Evolutionary conservation across 179 eudicot genomes (phyloP).

Genomic region (Silene noctiflora): DNA sequence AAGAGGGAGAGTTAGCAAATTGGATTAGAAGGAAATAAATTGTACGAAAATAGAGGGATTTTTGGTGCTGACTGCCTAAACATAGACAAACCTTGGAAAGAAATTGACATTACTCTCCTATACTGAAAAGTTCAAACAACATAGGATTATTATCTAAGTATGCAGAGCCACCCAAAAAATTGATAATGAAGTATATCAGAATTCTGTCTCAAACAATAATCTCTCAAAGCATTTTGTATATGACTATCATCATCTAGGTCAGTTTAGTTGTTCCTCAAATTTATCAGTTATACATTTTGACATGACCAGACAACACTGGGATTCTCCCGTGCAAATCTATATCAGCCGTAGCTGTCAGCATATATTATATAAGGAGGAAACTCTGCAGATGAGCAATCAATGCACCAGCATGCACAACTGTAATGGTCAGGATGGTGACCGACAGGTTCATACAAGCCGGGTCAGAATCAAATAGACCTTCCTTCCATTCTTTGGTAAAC

Average conservation of each 20-base stretch:
- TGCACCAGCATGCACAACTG: constrained; percentile 28
- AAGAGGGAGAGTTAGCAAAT: neutral
- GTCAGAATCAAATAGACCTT: constrained; percentile 18
- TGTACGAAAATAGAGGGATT: neutral
- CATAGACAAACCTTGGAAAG: too few relatives aligned
- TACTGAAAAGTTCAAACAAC: neutral
- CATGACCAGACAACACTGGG: neutral
- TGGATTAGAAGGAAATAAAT: neutral
- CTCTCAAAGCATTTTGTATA: neutral
- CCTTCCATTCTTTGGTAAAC: neutral
- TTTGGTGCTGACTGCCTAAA: too few relatives aligned
- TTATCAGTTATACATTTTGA: constrained; percentile 9
- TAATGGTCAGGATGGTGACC: constrained; percentile 48
- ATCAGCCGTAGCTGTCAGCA: constrained; percentile 1
- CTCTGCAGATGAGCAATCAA: constrained; percentile 24
- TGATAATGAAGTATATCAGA: neutral
- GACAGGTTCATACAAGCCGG: constrained; percentile 63
- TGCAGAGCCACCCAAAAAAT: too few relatives aligned
- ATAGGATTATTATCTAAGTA: neutral
- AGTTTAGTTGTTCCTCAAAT: constrained; percentile 3
- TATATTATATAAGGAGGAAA: neutral
- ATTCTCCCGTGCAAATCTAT: constrained; percentile 26
- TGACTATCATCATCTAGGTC: too few relatives aligned
- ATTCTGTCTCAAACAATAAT: neutral
- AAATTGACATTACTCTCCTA: neutral